Evolutionary conservation across 345 rosid genomes (phyloP).

Genomic region (Populus tremula): DNA sequence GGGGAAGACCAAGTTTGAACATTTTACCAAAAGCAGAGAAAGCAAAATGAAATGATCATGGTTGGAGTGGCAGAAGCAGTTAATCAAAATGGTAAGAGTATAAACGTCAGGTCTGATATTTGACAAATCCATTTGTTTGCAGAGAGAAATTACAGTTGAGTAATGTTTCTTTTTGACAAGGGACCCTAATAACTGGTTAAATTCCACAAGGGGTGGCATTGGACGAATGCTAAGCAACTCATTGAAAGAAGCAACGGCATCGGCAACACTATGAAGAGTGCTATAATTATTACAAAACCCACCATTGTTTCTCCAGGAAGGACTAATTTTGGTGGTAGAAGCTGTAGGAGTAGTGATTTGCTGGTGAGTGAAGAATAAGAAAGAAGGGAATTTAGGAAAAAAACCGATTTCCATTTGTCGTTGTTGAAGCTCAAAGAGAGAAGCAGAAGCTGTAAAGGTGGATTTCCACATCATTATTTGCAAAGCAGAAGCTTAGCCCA

Average conservation of each 20-base stretch:
- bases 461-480: no score
- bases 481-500: no score
- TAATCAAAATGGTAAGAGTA: background rate
- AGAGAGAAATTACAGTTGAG: background rate
- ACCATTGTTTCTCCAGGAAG: background rate
- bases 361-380: no score
- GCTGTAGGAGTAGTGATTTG: background rate
- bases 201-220: background rate
- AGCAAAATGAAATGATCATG: background rate
- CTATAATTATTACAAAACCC: background rate
- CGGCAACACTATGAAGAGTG: background rate
- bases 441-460: no score
- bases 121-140: background rate
- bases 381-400: no score
- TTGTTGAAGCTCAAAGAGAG: no score
- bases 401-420: no score
- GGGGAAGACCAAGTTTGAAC: background rate
- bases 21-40: background rate
- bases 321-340: background rate
- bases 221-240: background rate
- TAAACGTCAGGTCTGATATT: background rate
- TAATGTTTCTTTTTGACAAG: background rate
- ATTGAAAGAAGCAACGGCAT: conserved; percentile 1
- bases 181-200: background rate
- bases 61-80: background rate